These are phyloP conservation scores for Camelina hispida DNA, from an alignment of 345 rosid species.

Conservation along the genomic window DNA sequence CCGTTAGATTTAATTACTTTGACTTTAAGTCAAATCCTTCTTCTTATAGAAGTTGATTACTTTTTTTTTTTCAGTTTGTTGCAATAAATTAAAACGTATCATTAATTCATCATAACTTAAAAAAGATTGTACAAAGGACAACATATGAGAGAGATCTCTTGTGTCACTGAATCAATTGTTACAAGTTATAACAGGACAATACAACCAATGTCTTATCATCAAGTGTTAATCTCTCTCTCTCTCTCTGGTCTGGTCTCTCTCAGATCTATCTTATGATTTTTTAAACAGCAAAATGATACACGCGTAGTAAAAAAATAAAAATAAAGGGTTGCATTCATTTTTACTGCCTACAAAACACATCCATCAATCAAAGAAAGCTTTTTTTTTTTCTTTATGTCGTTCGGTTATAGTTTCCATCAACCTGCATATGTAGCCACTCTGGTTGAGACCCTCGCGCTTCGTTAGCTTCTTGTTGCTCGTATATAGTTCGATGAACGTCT, in stretches of 20 bases:
- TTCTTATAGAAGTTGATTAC: constrained; percentile 3
- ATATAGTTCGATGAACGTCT: constrained; percentile 63
- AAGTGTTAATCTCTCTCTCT: constrained; percentile 22
- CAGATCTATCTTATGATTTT: constrained; percentile 28
- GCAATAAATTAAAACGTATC: constrained; percentile 1
- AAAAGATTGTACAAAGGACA: constrained; percentile 12
- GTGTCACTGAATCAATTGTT: constrained; percentile 35
- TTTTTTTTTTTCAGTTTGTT: constrained; percentile 15
- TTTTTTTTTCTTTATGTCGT: constrained; percentile 40
- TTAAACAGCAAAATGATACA: constrained; percentile 29
- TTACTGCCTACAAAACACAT: constrained; percentile 41
- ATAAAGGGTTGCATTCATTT: constrained; percentile 32
- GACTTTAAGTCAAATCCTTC: constrained; percentile 43
- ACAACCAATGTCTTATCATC: constrained; percentile 24
- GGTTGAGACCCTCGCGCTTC: constrained; percentile 62
- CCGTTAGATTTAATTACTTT: constrained; percentile 44
- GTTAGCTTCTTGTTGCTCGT: constrained; percentile 62
- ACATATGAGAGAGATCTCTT: constrained; percentile 10
- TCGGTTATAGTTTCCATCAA: constrained; percentile 65
- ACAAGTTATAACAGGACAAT: constrained; percentile 32
- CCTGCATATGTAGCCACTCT: constrained; percentile 90
- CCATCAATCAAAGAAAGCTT: constrained; percentile 20
- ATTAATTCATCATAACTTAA: constrained; percentile 32
- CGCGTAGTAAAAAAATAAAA: neutral
- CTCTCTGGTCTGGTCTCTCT: constrained; percentile 21